Percentiles rank a stretch among this genome's conserved stretches.
phyloP scores from a whole-genome alignment of 1,139 yeast species.

The Magnusiomyces fungicola region DNA sequence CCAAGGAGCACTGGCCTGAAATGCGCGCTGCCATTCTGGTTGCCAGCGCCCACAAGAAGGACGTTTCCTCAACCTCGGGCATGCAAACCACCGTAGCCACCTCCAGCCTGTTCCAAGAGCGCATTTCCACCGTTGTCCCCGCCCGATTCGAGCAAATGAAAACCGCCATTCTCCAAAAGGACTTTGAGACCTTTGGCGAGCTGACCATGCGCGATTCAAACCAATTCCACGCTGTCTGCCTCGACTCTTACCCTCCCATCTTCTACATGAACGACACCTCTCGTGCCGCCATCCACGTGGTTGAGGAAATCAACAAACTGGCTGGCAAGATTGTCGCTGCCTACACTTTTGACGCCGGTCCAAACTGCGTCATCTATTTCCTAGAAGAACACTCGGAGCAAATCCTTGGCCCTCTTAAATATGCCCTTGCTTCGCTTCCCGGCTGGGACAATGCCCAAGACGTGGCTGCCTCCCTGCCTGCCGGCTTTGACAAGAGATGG shows the following conservation, averaged over 20 bases:
- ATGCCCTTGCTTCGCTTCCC: slow-evolving; percentile 45
- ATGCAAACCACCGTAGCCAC: slow-evolving; percentile 93
- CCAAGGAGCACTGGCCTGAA: slow-evolving; percentile 79
- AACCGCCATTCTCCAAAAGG: slow-evolving; percentile 56
- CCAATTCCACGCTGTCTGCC: slow-evolving; percentile 94
- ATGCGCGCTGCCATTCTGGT: slow-evolving; percentile 90
- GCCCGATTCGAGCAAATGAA: slow-evolving; percentile 76
- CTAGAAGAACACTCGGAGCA: slow-evolving; percentile 60
- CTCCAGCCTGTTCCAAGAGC: slow-evolving; percentile 72
- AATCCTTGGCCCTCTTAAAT: slow-evolving; percentile 38
- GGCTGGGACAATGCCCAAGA: slow-evolving; percentile 56
- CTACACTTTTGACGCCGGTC: slow-evolving; percentile 98
- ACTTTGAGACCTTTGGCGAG: slow-evolving; percentile 75
- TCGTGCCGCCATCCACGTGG: slow-evolving; percentile 71
- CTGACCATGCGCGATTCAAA: slow-evolving; percentile 95
- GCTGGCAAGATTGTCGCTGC: slow-evolving; percentile 71
- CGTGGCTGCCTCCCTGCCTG: slow-evolving; percentile 35
- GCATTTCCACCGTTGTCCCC: slow-evolving; percentile 80
- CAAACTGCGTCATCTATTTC: slow-evolving; percentile 93
- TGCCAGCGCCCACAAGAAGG: slow-evolving; percentile 88
- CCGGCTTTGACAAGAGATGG: slow-evolving; percentile 34
- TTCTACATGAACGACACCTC: slow-evolving; percentile 95
- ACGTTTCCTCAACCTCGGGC: slow-evolving; percentile 89
- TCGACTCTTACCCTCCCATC: slow-evolving; percentile 93
- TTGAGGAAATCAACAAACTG: slow-evolving; percentile 65